phyloP scores from a whole-genome alignment of 129 eudicot species.

The Artemisia argyi region DNA sequence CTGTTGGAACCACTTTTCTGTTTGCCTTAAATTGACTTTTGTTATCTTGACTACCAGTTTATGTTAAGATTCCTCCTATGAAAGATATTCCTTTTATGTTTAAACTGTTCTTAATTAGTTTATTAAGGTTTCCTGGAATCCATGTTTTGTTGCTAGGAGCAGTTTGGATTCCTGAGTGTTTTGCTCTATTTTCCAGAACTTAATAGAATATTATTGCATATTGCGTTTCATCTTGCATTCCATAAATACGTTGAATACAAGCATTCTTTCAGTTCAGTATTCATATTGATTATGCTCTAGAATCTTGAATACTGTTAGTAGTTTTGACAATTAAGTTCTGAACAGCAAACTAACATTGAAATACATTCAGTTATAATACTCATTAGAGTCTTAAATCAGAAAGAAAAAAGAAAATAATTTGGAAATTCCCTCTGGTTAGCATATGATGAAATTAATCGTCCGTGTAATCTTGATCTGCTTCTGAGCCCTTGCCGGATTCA shows the following conservation, averaged over 20 bases:
- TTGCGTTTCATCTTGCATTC: slow-evolving; percentile 17
- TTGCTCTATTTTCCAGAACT: slow-evolving; percentile 17
- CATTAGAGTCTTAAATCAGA: neutral
- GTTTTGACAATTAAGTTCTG: neutral
- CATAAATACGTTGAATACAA: slow-evolving; percentile 26
- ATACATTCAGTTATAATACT: slow-evolving; percentile 11
- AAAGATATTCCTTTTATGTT: slow-evolving; percentile 21
- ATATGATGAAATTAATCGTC: slow-evolving; percentile 15
- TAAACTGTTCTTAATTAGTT: slow-evolving; percentile 18
- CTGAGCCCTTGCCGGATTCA: slow-evolving; percentile 12
- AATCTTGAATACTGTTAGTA: slow-evolving; percentile 1
- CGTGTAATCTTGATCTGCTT: slow-evolving; percentile 30
- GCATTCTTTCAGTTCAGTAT: slow-evolving; percentile 2
- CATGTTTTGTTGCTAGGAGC: neutral
- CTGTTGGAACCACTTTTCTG: slow-evolving; percentile 5
- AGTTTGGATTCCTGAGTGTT: slow-evolving; percentile 1
- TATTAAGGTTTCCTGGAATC: slow-evolving; percentile 11
- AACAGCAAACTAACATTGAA: neutral
- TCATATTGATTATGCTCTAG: slow-evolving; percentile 9
- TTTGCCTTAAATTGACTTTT: slow-evolving; percentile 12
- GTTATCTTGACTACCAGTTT: neutral
- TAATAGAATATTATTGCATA: slow-evolving; percentile 14
- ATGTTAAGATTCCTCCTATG: slow-evolving; percentile 2
- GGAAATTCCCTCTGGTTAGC: neutral
- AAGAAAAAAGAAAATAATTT: neutral